Percentiles rank a stretch among this genome's conserved stretches.
phyloP scores from a whole-genome alignment of 352 stramenopile species.

The Aphanomyces cochlioides region DNA sequence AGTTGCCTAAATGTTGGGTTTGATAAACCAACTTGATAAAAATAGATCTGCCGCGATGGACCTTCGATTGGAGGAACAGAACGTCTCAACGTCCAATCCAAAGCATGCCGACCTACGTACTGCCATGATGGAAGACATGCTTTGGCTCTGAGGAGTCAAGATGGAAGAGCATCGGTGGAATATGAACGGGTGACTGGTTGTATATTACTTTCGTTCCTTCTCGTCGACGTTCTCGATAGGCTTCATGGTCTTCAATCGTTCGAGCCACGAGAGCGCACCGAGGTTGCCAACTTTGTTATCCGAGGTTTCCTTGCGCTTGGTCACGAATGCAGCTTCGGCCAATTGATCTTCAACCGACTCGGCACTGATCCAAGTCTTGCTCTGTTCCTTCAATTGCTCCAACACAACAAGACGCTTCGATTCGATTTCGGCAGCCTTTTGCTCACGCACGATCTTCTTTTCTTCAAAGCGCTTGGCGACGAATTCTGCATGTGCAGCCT shows the following conservation, averaged over 20 bases:
- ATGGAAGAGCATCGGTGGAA: too few species aligned
- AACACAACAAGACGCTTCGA: constrained; percentile 66
- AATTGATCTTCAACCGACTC: constrained; percentile 74
- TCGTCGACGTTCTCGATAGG: constrained; percentile 52
- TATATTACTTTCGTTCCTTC: constrained; percentile 28
- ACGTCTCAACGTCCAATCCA: too few species aligned
- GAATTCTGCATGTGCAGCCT: constrained; percentile 70
- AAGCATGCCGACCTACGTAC: too few species aligned
- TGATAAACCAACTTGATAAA: too few species aligned
- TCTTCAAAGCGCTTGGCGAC: constrained; percentile 77
- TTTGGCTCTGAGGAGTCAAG: too few species aligned
- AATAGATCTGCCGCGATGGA: too few species aligned
- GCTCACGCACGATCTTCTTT: constrained; percentile 71
- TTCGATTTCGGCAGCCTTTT: constrained; percentile 53
- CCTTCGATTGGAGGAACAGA: too few species aligned
- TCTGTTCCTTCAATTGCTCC: constrained; percentile 56
- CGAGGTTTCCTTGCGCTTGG: constrained; percentile 41
- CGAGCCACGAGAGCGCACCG: constrained; percentile 79
- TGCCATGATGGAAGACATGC: too few species aligned
- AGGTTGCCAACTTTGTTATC: constrained; percentile 55
- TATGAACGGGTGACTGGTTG: too few species aligned
- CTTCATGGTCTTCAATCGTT: constrained; percentile 86
- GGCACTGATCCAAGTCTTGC: constrained; percentile 62
- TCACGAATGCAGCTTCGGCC: constrained; percentile 79
- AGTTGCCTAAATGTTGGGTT: too few species aligned